These are phyloP conservation scores for Patellifolia procumbens DNA, from an alignment of 179 eudicot genomes.

Conservation along the genomic window DNA sequence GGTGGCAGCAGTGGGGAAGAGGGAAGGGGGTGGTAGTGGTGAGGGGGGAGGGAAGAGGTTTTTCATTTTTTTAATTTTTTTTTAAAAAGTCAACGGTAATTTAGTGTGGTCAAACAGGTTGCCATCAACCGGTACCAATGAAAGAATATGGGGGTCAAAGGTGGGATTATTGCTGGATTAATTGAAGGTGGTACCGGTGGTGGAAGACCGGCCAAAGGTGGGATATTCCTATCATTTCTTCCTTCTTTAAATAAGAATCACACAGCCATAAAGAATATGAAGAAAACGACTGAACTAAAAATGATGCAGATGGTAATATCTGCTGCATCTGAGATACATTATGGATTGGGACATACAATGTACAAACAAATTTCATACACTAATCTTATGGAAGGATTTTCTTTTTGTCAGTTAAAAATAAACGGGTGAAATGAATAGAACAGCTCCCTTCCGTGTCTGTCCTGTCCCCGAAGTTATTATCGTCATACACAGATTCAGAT, in stretches of 20 bases:
- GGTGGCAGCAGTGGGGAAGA: too few species aligned
- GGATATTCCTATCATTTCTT: too few species aligned
- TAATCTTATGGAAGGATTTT: background rate
- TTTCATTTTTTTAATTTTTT: too few species aligned
- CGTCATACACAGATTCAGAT: conserved; percentile 2
- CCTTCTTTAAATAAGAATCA: conserved; percentile 1
- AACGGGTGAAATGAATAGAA: background rate
- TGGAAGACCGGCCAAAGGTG: too few species aligned
- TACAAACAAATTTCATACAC: conserved; percentile 19
- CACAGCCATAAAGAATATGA: background rate
- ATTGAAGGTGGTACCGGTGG: too few species aligned
- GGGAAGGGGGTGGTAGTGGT: too few species aligned
- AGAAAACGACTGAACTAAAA: background rate
- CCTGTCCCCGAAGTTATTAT: background rate
- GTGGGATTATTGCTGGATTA: too few species aligned
- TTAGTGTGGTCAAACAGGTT: too few species aligned
- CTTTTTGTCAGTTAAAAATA: conserved; percentile 8
- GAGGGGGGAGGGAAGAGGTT: too few species aligned
- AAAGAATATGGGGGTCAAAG: too few species aligned
- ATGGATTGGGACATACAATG: conserved; percentile 9
- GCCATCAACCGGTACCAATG: too few species aligned
- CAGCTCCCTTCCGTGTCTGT: background rate
- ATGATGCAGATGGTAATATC: background rate
- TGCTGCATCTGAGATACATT: conserved; percentile 9
- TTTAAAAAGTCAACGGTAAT: too few species aligned